phyloP scores from a whole-genome alignment of 2,329 filamentous ascomycete genomes.

The Laburnicola sp. region DNA sequence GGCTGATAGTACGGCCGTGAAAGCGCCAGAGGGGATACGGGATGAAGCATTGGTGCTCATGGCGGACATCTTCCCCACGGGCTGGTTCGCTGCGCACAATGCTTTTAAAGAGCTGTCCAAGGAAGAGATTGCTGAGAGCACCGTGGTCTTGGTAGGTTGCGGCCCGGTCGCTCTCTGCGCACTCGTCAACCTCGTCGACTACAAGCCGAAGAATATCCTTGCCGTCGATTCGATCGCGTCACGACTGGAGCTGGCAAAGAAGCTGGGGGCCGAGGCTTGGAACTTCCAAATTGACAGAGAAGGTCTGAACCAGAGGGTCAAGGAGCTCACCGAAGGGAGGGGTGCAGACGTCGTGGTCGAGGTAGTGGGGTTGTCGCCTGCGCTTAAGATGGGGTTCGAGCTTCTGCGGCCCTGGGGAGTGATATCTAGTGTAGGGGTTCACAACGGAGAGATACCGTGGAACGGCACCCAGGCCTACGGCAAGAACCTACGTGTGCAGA shows the following conservation, averaged over 20 bases:
- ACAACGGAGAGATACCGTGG: slow-evolving; percentile 54
- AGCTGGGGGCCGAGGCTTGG: slow-evolving; percentile 78
- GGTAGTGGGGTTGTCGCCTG: slow-evolving; percentile 53
- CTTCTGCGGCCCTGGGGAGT: slow-evolving; percentile 55
- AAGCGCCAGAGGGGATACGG: slow-evolving; percentile 70
- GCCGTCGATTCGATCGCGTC: slow-evolving; percentile 78
- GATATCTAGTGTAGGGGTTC: slow-evolving; percentile 54
- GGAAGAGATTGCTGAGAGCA: slow-evolving; percentile 65
- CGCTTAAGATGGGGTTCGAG: slow-evolving; percentile 53
- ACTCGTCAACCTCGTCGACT: slow-evolving; percentile 74
- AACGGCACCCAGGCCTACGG: slow-evolving; percentile 54
- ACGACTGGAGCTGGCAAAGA: slow-evolving; percentile 71
- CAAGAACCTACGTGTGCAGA: slow-evolving; percentile 55
- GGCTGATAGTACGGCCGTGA: slow-evolving; percentile 79
- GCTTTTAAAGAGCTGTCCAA: slow-evolving; percentile 67
- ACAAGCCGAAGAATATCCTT: slow-evolving; percentile 73
- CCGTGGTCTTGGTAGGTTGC: slow-evolving; percentile 80
- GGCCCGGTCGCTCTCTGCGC: slow-evolving; percentile 81
- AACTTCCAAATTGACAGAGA: slow-evolving; percentile 72
- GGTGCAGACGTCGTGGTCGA: slow-evolving; percentile 82
- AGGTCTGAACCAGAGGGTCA: slow-evolving; percentile 68
- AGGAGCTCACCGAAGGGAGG: slow-evolving; percentile 74
- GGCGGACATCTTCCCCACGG: slow-evolving; percentile 87
- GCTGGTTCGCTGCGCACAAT: slow-evolving; percentile 80
- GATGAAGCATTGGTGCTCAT: slow-evolving; percentile 79